Evolutionary conservation across 2,329 filamentous ascomycete genomes (phyloP).

Genomic region (Talaromyces verruculosus): DNA sequence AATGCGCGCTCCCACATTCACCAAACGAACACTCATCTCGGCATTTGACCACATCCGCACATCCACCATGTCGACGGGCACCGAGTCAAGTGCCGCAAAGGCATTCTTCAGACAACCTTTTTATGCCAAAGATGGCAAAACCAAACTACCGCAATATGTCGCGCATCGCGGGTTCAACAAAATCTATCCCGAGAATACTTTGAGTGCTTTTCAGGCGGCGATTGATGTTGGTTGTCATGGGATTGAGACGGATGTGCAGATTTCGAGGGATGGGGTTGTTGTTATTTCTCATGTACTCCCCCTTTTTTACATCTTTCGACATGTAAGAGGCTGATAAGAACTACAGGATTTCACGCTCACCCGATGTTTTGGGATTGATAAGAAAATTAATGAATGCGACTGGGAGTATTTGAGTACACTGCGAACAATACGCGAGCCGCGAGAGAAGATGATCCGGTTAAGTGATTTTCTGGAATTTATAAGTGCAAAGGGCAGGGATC

Average conservation of each 20-base stretch:
- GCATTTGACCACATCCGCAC: not conserved
- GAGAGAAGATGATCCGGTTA: conserved; percentile 71
- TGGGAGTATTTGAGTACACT: conserved; percentile 72
- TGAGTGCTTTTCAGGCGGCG: conserved; percentile 74
- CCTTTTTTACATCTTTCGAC: not conserved
- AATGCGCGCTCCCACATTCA: not conserved
- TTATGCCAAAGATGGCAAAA: conserved; percentile 17
- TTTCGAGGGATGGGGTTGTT: conserved; percentile 78
- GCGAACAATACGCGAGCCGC: conserved; percentile 65
- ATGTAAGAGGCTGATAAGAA: too few relatives aligned
- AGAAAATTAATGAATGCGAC: conserved; percentile 71
- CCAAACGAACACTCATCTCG: not conserved
- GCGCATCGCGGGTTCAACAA: conserved; percentile 60
- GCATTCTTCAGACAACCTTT: conserved; percentile 15
- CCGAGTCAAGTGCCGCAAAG: not conserved
- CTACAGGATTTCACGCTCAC: conserved; percentile 69
- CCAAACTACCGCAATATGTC: conserved; percentile 38
- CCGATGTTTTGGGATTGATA: conserved; percentile 75
- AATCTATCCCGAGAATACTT: conserved; percentile 78
- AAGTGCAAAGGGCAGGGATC: conserved; percentile 60
- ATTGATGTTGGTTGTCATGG: conserved; percentile 73
- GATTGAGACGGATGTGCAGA: conserved; percentile 83
- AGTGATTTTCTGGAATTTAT: conserved; percentile 73
- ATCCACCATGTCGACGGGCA: not conserved
- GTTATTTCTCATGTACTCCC: conserved; percentile 72